Conservation (phyloP, 2,329 filamentous ascomycete species). For the Podosphaera fusca region DNA sequence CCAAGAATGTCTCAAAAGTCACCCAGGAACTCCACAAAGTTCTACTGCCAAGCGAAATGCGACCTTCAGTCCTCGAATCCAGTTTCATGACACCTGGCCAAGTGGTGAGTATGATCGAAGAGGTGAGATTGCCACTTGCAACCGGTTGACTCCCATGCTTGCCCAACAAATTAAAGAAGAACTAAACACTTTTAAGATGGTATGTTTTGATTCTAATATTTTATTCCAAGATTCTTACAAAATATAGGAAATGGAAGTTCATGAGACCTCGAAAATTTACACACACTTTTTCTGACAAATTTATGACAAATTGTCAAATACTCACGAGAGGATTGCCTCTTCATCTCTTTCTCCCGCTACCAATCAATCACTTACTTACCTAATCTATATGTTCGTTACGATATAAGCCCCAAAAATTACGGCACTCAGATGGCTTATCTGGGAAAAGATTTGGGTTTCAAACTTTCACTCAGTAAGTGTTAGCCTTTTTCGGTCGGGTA, state of each 20-base stretch:
- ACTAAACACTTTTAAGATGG: slow-evolving; percentile 98
- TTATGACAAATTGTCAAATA: slow-evolving; percentile 11
- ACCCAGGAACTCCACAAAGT: slow-evolving; percentile 54
- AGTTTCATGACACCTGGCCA: slow-evolving; percentile 93
- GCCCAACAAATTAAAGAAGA: slow-evolving; percentile 99
- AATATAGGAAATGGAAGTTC: slow-evolving; percentile 90
- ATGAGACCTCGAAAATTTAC: slow-evolving; percentile 96
- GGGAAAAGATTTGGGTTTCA: neutral
- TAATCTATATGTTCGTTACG: neutral
- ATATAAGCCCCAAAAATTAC: neutral
- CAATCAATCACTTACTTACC: neutral
- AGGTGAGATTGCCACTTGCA: slow-evolving; percentile 92
- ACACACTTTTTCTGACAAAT: slow-evolving; percentile 91
- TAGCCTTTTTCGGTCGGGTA: neutral
- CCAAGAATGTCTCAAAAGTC: slow-evolving; percentile 54
- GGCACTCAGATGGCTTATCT: neutral
- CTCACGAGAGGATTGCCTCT: neutral
- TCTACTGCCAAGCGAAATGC: slow-evolving; percentile 32
- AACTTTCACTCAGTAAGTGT: neutral
- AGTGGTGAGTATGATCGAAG: slow-evolving; percentile 87
- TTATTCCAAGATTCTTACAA: neutral
- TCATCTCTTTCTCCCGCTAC: neutral
- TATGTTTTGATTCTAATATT: slow-evolving; percentile 21
- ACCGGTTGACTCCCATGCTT: slow-evolving; percentile 84
- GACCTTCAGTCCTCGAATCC: slow-evolving; percentile 74